These are phyloP conservation scores for Penicillium nordicum DNA, from an alignment of 2,329 filamentous ascomycete genomes.

Conservation along the genomic window DNA sequence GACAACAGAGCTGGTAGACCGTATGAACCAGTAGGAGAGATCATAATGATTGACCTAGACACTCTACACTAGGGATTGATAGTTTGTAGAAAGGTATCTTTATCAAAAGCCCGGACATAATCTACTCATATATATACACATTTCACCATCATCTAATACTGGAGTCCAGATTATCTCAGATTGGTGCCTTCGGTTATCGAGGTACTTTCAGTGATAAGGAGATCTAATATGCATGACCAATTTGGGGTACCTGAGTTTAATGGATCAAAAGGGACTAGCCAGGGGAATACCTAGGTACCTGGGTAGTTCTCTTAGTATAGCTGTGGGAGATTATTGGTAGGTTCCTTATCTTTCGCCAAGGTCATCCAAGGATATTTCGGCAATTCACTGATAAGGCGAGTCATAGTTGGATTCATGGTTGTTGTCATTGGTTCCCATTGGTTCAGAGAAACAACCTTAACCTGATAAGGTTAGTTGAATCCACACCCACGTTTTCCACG, in stretches of 20 bases:
- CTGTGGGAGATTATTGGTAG: background rate
- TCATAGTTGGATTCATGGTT: background rate
- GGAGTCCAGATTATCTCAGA: background rate
- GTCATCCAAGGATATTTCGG: background rate
- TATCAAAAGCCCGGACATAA: background rate
- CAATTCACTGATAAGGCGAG: background rate
- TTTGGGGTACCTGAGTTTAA: background rate
- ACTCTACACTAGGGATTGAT: background rate
- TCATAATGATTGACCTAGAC: background rate
- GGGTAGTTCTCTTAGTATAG: background rate
- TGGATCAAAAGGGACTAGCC: background rate
- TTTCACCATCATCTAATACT: background rate
- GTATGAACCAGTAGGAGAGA: background rate
- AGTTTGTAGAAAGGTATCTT: background rate
- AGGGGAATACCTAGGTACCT: background rate
- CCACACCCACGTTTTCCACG: background rate
- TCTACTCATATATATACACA: background rate
- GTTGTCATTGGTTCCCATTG: background rate
- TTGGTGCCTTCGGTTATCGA: background rate
- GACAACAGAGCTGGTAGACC: background rate
- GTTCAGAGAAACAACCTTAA: background rate
- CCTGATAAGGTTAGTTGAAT: background rate
- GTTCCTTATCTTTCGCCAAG: background rate
- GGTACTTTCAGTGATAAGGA: background rate
- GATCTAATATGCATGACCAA: background rate